Percentiles rank a stretch among this genome's conserved stretches.
Conservation (phyloP, 108 stramenopile genomes). For the Nitzschia putrida region DNA sequence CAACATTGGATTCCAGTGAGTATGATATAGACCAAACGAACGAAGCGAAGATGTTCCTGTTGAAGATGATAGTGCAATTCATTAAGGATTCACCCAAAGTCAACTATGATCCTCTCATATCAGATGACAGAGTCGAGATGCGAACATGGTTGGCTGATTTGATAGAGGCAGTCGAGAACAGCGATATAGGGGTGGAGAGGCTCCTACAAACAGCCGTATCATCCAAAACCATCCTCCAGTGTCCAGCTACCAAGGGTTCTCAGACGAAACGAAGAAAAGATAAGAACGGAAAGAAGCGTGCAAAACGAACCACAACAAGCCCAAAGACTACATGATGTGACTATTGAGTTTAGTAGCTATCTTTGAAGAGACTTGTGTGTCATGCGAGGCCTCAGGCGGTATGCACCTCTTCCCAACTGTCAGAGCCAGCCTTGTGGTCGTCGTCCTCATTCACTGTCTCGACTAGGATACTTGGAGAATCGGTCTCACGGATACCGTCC, state of each 20-base stretch:
- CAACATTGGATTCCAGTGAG: slow-evolving; percentile 38
- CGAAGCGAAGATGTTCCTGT: slow-evolving; percentile 26
- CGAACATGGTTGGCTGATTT: slow-evolving; percentile 51
- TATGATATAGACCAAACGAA: slow-evolving; percentile 1
- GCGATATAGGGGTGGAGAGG: neutral
- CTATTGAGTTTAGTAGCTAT: too few relatives aligned
- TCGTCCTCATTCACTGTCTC: too few relatives aligned
- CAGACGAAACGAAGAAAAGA: too few relatives aligned
- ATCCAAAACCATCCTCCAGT: neutral
- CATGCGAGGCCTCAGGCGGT: too few relatives aligned
- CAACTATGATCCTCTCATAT: slow-evolving; percentile 48
- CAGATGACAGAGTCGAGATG: slow-evolving; percentile 35
- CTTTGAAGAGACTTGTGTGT: too few relatives aligned
- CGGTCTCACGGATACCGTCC: too few relatives aligned
- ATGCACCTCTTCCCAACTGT: too few relatives aligned
- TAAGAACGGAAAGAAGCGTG: too few relatives aligned
- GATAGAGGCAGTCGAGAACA: slow-evolving; percentile 12
- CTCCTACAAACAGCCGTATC: slow-evolving; percentile 24
- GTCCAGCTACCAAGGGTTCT: neutral
- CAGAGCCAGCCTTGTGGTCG: too few relatives aligned
- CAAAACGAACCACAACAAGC: neutral
- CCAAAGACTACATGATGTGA: neutral
- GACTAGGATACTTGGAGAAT: too few relatives aligned
- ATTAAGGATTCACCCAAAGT: slow-evolving; percentile 51
- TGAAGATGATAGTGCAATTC: slow-evolving; percentile 35